Conservation (phyloP, 306 rosid genomes). For the Gynostemma pentaphyllum region DNA sequence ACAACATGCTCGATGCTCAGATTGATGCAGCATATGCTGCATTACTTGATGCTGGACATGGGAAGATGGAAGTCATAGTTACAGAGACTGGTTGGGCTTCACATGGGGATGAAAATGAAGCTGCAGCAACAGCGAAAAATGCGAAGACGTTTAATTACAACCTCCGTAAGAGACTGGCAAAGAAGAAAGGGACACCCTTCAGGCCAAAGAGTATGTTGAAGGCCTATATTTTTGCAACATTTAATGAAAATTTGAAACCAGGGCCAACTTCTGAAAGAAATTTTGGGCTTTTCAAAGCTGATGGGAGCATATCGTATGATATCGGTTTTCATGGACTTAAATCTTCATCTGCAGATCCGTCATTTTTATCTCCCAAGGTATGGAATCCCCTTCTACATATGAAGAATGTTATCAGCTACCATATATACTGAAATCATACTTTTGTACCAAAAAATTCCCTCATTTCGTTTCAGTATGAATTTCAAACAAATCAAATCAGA, state of each 20-base stretch:
- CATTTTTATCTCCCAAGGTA: constrained; percentile 58
- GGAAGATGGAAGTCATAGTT: constrained; percentile 74
- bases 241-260: constrained; percentile 58
- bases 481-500: too few species aligned
- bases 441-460: too few species aligned
- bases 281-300: constrained; percentile 81
- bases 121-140: constrained; percentile 57
- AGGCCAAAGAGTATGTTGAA: constrained; percentile 68
- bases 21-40: constrained; percentile 93
- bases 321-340: constrained; percentile 80
- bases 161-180: constrained; percentile 81
- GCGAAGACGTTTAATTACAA: constrained; percentile 87
- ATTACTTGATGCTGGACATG: constrained; percentile 62
- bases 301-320: constrained; percentile 79
- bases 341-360: constrained; percentile 51
- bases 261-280: constrained; percentile 80
- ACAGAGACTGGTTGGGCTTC: constrained; percentile 99
- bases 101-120: constrained; percentile 48
- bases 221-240: constrained; percentile 78
- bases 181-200: constrained; percentile 87
- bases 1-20: constrained; percentile 98
- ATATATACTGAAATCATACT: neutral
- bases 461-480: too few species aligned
- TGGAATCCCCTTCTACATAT: neutral
- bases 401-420: neutral